Evolutionary conservation across 2,329 filamentous ascomycete species (phyloP), one percentile per base, ranked within the genome.

Genomic region (Thielaviopsis populi): DNA sequence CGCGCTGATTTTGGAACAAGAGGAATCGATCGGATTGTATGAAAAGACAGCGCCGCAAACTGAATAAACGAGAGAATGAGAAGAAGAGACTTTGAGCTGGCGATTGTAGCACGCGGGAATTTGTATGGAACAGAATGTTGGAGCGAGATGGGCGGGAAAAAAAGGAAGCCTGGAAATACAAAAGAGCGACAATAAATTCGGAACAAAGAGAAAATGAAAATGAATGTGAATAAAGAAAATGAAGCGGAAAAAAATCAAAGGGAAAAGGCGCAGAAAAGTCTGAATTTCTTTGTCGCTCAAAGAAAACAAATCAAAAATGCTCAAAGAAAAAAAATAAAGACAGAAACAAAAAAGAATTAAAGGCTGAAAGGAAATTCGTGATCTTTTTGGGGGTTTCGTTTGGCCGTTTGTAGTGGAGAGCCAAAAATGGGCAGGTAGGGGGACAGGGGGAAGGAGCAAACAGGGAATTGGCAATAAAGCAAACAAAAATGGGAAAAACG

Each of bases 141-240:
- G 46, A 50, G 24, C 22, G 42, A 42, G 17, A 59, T 27, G 59
- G 40, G 59, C 43, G 42, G n/a, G 53, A 62, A 41, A 41, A 50
- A 43, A 62, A 53, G 19, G 10, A 41, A 27, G 11, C 33, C 33
- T 24, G 8, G 10, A 50, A 50, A 22, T 22, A 59, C 22, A 56
- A 61, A 54, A 46, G 27, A 63, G 42, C 22, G n/a, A 41, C 37
- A 53, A 64, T 37, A 30, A 40, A 46, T 56, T 30, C 53, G 50
- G 43, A 42, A 65, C 15, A 54, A 42, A 37, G 22, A 61, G 37
- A 43, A 61, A 61, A n/a, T n/a, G n/a, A n/a, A 37, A 59, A 62
- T 30, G 62, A 63, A 30, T 24, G 62, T 46, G 30, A 15, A 37
- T 37, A 40, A 43, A 41, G 56, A 48, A 58, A 30, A 63, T 37